phyloP scores from a whole-genome alignment of 257 asterid species.

The Hygrophila difformis region DNA sequence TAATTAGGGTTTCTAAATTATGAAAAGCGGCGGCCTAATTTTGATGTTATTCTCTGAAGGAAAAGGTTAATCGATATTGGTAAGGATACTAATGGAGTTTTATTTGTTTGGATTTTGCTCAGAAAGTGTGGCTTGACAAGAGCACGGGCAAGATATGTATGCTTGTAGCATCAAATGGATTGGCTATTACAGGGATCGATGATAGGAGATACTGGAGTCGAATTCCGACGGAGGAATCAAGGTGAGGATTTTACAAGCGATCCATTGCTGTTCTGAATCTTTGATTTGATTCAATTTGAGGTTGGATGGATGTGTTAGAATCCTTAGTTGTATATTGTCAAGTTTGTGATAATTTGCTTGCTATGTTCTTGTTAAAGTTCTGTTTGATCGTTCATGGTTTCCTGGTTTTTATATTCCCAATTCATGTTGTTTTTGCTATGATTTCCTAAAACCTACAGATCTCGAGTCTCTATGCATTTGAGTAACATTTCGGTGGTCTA shows the following conservation, averaged over 20 bases:
- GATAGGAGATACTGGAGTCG: slow-evolving; percentile 93
- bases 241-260: slow-evolving; percentile 35
- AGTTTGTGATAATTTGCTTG: too few relatives aligned
- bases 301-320: slow-evolving; percentile 9
- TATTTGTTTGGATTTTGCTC: slow-evolving; percentile 26
- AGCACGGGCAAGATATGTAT: slow-evolving; percentile 57
- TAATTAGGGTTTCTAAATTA: too few relatives aligned
- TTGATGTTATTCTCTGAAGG: too few relatives aligned
- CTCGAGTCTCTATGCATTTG: too few relatives aligned
- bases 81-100: background rate
- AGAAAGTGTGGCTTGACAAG: slow-evolving; percentile 89
- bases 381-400: too few relatives aligned
- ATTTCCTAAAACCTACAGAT: too few relatives aligned
- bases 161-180: slow-evolving; percentile 60
- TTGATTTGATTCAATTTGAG: background rate
- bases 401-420: too few relatives aligned
- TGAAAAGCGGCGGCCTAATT: too few relatives aligned
- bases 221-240: slow-evolving; percentile 76
- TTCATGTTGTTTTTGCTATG: too few relatives aligned
- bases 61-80: background rate
- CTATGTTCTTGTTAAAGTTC: too few relatives aligned
- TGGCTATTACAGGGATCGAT: slow-evolving; percentile 78
- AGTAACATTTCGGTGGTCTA: too few relatives aligned
- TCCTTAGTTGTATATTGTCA: too few relatives aligned
- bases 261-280: background rate